Percentiles rank a stretch among this genome's conserved stretches.
Evolutionary conservation across 2,329 filamentous ascomycete species (phyloP).

Genomic region (Botrytis fabae): DNA sequence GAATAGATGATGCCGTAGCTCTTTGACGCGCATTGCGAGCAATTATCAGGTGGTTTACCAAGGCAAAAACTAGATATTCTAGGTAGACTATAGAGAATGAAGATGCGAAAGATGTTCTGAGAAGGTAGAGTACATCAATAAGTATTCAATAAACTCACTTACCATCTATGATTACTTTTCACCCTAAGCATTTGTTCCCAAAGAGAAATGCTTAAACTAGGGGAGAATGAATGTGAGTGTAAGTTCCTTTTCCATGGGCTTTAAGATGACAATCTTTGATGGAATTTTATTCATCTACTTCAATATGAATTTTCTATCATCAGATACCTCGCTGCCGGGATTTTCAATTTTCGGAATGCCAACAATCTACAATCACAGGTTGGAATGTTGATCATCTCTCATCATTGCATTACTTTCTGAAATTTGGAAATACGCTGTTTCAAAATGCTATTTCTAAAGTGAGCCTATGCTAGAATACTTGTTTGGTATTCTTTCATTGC

Average conservation of each 20-base stretch:
- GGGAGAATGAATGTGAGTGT: too few relatives aligned
- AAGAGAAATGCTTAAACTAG: accelerated
- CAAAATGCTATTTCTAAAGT: background rate
- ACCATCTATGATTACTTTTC: background rate
- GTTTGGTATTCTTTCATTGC: accelerated
- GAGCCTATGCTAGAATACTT: background rate
- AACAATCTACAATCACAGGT: background rate
- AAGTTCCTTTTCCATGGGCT: background rate
- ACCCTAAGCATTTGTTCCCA: background rate
- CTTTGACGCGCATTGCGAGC: background rate
- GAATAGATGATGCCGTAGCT: background rate
- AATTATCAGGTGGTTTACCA: too few relatives aligned
- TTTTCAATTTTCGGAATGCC: background rate
- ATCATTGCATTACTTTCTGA: background rate
- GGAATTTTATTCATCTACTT: background rate
- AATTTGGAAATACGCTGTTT: background rate
- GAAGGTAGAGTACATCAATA: background rate
- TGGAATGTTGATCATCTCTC: background rate
- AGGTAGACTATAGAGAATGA: background rate
- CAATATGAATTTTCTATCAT: background rate
- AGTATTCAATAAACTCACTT: background rate
- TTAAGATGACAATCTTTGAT: background rate
- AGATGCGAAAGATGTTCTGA: background rate
- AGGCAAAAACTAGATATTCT: background rate
- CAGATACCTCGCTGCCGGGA: accelerated